phyloP scores from a whole-genome alignment of 2,329 filamentous ascomycete species.

The Fusarium metavorans region DNA sequence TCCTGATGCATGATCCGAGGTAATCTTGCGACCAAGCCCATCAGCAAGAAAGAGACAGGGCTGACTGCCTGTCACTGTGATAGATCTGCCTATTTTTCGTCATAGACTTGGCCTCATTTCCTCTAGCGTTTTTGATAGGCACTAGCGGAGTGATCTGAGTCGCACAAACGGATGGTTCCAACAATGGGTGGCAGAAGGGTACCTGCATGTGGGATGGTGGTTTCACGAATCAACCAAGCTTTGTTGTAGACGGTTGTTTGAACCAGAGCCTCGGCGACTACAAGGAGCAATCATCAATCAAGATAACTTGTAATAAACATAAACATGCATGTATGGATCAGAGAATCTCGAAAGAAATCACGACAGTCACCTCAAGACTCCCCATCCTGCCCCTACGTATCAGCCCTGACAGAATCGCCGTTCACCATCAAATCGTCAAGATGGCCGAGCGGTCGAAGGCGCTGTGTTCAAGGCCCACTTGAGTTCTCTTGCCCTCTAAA shows the following conservation, averaged over 20 bases:
- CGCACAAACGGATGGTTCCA: neutral
- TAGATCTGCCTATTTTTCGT: neutral
- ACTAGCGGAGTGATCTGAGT: neutral
- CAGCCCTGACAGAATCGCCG: neutral
- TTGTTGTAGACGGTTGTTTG: neutral
- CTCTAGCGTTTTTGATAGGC: neutral
- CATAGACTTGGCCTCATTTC: constrained; percentile 1
- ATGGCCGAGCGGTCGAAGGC: constrained; percentile 1
- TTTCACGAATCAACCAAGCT: neutral
- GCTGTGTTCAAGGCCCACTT: neutral
- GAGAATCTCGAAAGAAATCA: neutral
- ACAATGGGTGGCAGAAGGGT: neutral
- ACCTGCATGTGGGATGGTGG: neutral
- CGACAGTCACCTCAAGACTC: neutral
- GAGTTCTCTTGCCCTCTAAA: neutral
- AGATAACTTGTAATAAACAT: neutral
- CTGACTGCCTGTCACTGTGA: neutral
- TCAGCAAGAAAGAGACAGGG: constrained; percentile 10
- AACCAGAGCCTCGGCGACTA: neutral
- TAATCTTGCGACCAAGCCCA: constrained; percentile 20
- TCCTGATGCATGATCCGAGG: constrained; percentile 8
- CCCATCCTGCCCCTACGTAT: neutral
- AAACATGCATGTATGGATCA: neutral
- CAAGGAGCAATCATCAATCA: neutral
- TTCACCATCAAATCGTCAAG: neutral